These are phyloP conservation scores for Phytophthora colocasiae DNA, from an alignment of 352 stramenopile genomes.

Conservation along the genomic window DNA sequence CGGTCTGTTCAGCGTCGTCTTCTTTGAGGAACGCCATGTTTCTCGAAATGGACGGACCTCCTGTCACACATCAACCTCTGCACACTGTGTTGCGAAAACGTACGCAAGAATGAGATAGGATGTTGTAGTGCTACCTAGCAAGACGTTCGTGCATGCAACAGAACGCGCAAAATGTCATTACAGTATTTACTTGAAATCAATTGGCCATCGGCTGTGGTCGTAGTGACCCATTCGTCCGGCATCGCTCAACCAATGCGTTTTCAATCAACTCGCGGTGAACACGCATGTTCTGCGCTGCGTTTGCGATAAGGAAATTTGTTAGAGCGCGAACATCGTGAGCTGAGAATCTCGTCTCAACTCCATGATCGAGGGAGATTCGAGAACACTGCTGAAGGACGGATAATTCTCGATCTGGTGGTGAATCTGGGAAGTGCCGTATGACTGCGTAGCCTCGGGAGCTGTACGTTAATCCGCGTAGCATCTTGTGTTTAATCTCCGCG, in stretches of 20 bases:
- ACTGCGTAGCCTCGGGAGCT: constrained; percentile 61
- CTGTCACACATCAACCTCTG: not conserved
- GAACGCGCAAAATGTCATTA: no score
- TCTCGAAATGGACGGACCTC: not conserved
- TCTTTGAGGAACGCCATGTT: constrained; percentile 17
- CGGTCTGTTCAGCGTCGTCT: constrained; percentile 14
- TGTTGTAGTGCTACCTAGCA: no score
- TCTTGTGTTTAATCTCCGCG: constrained; percentile 58
- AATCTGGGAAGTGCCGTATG: constrained; percentile 36
- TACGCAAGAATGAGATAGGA: no score
- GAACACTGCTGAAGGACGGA: constrained; percentile 19
- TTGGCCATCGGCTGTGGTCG: not conserved
- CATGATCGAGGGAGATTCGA: constrained; percentile 19
- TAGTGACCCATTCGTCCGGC: not conserved
- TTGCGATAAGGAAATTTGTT: constrained; percentile 8
- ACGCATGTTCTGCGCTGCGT: constrained; percentile 15
- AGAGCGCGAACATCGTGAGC: constrained; percentile 11
- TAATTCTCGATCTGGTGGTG: constrained; percentile 5
- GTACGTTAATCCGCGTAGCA: constrained; percentile 42
- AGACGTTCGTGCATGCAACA: no score
- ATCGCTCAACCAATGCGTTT: constrained; percentile 1
- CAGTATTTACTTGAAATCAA: no score
- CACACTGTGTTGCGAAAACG: no score
- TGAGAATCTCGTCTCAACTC: constrained; percentile 3
- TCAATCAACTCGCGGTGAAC: constrained; percentile 23